Evolutionary conservation across 768 basidiomycete species (phyloP).

Genomic region (Hortiboletus flavorubellus): DNA sequence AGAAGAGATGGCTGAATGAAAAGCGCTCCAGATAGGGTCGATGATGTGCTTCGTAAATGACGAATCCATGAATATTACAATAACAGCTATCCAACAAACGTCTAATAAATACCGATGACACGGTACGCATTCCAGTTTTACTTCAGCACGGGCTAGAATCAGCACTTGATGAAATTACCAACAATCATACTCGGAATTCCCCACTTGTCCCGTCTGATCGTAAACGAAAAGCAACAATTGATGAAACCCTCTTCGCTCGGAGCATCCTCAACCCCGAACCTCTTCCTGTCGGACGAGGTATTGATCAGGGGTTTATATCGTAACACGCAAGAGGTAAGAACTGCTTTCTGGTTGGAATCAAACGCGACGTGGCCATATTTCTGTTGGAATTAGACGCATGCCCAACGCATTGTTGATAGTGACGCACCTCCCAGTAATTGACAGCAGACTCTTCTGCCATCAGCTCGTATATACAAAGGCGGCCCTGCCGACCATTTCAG

Average conservation of each 20-base stretch:
- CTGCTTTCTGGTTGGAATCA: constrained; percentile 88
- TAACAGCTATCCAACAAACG: constrained; percentile 8
- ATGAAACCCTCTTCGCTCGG: constrained; percentile 70
- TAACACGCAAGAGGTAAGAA: constrained; percentile 87
- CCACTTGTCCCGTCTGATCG: constrained; percentile 79
- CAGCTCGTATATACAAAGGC: constrained; percentile 93
- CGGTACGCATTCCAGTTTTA: neutral
- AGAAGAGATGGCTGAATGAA: constrained; percentile 49
- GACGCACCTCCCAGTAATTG: constrained; percentile 91
- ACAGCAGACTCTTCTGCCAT: constrained; percentile 98
- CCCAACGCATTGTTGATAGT: neutral
- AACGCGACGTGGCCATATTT: constrained; percentile 96
- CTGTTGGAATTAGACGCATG: constrained; percentile 35
- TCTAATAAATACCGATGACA: constrained; percentile 8
- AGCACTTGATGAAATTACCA: constrained; percentile 81
- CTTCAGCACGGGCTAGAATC: constrained; percentile 1
- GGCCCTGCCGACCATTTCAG: constrained; percentile 49
- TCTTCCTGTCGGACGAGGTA: constrained; percentile 30
- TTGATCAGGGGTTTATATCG: constrained; percentile 70
- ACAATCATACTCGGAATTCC: constrained; percentile 90
- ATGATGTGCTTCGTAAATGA: neutral
- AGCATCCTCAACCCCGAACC: constrained; percentile 22
- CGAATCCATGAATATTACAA: constrained; percentile 11
- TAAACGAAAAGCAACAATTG: constrained; percentile 90
- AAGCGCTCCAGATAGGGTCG: neutral